Evolutionary conservation across 106 monocot species (phyloP), one percentile per base, ranked within the genome.

Genomic region (Dendrobium chrysotoxum): DNA sequence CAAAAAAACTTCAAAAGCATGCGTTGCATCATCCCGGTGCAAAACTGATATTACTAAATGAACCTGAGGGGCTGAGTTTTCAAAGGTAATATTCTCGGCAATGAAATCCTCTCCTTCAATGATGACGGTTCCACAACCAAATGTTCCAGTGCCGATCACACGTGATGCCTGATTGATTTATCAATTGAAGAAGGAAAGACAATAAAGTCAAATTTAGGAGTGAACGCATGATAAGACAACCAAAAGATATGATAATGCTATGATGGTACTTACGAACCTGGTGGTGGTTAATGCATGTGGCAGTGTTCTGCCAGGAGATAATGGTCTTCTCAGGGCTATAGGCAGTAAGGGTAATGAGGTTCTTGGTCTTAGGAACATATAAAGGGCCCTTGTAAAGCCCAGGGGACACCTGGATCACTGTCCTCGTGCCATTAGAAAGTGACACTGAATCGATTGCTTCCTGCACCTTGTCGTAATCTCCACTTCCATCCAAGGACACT

Each of bases 61-160:
- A 42, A 92, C 94, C 94, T 94, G 89, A 25, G 96, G 90, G 12
- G 96, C 92, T 8, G 88, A 88, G 77, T 97, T 97, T 86, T 94
- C 90, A 73, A 97, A 97, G 21, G 97, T 92, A 75, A 98, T 84
- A 55, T 98, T 94, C 85, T 98, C 94, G 1, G 97, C 97, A 28
- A 98, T 91, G 84, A 98, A 94, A 79, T 98, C 97, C 76, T 94
- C 97, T 38, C 97, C 97, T 79, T 98, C 97, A 18, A 98, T 86
- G 25, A 98, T 98, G 28, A 87, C 72, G 23, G 83, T 91, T 0
- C 94, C 97, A 66, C 97, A 98, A 3, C 92, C 97, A 77, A 98
- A 98, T 0, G 97, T 98, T 46, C 97, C 97, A 5, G 92, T 91
- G 35, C 94, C 97, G 35, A 98, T 98, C 80, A 94, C 79, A 1